A percentile compares a stretch with the other conserved stretches of the same genome.
These are phyloP conservation scores for Colletotrichum gigasporum DNA, from an alignment of 2,329 filamentous ascomycete genomes.

Conservation along the genomic window DNA sequence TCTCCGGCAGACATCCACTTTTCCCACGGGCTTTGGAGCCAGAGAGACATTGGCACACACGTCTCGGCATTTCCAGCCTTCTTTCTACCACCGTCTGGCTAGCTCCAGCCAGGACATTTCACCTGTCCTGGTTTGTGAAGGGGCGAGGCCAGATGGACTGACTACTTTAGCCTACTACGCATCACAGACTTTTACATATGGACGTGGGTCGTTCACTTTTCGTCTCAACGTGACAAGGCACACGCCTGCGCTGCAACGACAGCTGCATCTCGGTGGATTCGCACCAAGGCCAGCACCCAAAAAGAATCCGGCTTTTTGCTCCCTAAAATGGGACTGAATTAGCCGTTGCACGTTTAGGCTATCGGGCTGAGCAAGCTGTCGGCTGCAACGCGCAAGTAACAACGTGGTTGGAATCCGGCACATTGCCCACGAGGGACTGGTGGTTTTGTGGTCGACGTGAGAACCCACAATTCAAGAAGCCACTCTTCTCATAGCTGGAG, in stretches of 20 bases:
- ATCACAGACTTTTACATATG: neutral
- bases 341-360: neutral
- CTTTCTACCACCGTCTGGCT: no score
- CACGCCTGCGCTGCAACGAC: neutral
- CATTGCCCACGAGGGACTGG: neutral
- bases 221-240: neutral
- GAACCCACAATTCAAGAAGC: no score
- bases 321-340: neutral
- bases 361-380: neutral
- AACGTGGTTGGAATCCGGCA: neutral
- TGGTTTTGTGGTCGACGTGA: no score
- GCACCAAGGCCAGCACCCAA: neutral
- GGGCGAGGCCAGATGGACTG: no score
- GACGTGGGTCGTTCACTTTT: neutral
- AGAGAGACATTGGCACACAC: no score
- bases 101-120: no score
- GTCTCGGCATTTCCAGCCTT: no score
- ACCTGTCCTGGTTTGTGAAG: no score
- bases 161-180: no score
- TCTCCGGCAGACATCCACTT: neutral
- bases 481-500: no score
- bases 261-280: constrained; percentile 3
- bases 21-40: neutral
- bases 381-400: constrained; percentile 1
- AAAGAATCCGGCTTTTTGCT: neutral